Base-by-base conservation (phyloP, 768 basidiomycete species). In the Xerocomus brunneocitrinus region DNA sequence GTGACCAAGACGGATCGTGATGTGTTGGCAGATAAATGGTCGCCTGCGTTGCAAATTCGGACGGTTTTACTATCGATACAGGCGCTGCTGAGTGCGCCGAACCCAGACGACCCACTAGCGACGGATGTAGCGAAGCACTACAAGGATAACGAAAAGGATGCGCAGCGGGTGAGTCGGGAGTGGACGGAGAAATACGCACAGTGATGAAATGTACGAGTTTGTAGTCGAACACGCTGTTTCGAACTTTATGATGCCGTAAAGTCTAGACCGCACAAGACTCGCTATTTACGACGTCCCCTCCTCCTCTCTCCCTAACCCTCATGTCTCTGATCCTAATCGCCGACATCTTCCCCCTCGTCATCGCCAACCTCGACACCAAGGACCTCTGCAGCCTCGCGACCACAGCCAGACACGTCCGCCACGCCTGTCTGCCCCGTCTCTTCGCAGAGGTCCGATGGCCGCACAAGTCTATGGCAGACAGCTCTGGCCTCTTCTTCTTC, bases 71-170 rank as follows among this genome's bases (percentile, higher is more conserved):
- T 99, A 47, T 98, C 95, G 38, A 81, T 99, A 66, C 97, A 99
- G 72, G 97, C 97, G n/a, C 77, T 99, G 43, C 78, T 99, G 40
- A 91, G 88, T 58, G 87, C 97, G 1, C 97, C 97, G 3, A 99
- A 99, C 72, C 97, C 97, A 1, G 93, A 95, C 63, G 93, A 95
- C 65, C 93, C 93, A 5, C 81, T 95, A 27, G 93, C 93, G 32
- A 91, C 93, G 36, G 93, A 95, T 59, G 91, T 93, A 16, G 97
- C 97, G 28, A 95, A 97, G 71, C 94, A 98, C 66, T 99, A 97
- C 81, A 98, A 99, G 73, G 92, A 98, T 76, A 80, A 98, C 68
- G 92, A 97, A 79, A 81, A 83, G 70, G 95, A 88, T 54, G 97
- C 97, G 25, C 89, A 92, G 73, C 76, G 85, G 34, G 92, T 97